A percentile compares a stretch with the other conserved stretches of the same genome.
phyloP scores from a whole-genome alignment of 495 filamentous ascomycete species.

The Haplographium delicatum region DNA sequence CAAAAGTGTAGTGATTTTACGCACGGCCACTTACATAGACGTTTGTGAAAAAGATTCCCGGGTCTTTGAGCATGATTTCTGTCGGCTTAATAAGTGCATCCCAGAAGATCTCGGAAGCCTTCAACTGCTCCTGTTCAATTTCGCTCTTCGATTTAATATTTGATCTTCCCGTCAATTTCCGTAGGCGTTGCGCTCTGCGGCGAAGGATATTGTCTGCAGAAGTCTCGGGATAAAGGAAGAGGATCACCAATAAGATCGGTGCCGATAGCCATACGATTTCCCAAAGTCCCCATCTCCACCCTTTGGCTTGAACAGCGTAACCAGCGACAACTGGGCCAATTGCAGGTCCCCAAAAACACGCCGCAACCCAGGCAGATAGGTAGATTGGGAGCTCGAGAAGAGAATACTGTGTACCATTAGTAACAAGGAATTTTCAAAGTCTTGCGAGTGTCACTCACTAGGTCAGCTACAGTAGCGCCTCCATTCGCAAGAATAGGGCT shows the following conservation, averaged over 20 bases:
- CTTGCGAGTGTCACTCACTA: too few species aligned
- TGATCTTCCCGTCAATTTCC: constrained; percentile 35
- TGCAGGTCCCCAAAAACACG: constrained; percentile 36
- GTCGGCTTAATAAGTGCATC: constrained; percentile 55
- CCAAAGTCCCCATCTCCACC: constrained; percentile 40
- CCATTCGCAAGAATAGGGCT: constrained; percentile 68
- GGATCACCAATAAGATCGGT: constrained; percentile 35
- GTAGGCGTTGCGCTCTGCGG: constrained; percentile 31
- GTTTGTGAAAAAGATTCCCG: constrained; percentile 54
- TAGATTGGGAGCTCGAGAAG: constrained; percentile 29
- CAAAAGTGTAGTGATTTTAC: neutral
- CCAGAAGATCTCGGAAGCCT: constrained; percentile 34
- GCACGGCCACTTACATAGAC: constrained; percentile 33
- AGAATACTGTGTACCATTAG: too few species aligned
- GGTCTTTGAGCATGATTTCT: constrained; percentile 55
- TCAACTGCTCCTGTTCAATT: constrained; percentile 44
- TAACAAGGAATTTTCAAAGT: too few species aligned
- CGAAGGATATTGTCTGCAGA: constrained; percentile 37
- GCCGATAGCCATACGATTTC: constrained; percentile 46
- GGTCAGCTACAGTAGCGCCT: constrained; percentile 68
- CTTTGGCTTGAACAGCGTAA: constrained; percentile 29
- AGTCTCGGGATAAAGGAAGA: constrained; percentile 38
- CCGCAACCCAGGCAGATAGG: constrained; percentile 49
- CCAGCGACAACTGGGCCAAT: constrained; percentile 41
- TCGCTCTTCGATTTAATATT: constrained; percentile 44